phyloP scores from a whole-genome alignment of 129 eudicot species.

The Tanacetum coccineum region DNA sequence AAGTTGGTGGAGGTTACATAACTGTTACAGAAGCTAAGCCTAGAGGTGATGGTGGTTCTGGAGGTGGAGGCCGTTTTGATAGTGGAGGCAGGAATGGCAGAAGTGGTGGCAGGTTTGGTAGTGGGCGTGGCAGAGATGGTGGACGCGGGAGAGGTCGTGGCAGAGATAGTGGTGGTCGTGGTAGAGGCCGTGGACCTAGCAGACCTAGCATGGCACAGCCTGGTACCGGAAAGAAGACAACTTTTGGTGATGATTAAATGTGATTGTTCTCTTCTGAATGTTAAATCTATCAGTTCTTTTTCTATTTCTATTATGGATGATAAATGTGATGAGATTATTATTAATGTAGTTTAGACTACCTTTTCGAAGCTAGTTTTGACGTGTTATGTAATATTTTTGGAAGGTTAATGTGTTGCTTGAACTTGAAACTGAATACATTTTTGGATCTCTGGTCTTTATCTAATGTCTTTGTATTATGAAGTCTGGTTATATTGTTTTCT shows the following conservation, averaged over 20 bases:
- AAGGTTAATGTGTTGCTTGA: neutral
- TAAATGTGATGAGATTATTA: conserved; percentile 29
- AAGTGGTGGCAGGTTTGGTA: conserved; percentile 32
- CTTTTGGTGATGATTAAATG: conserved; percentile 48
- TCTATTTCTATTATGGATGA: conserved; percentile 5
- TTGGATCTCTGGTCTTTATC: neutral
- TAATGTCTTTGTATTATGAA: neutral
- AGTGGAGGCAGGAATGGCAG: conserved; percentile 22
- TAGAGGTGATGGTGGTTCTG: conserved; percentile 27
- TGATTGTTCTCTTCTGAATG: neutral
- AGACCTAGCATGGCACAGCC: conserved; percentile 50
- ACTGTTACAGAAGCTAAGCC: conserved; percentile 30
- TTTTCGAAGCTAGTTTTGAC: neutral
- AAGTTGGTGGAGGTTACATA: conserved; percentile 18
- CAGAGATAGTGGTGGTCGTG: conserved; percentile 39
- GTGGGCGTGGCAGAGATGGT: conserved; percentile 34
- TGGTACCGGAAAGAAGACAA: conserved; percentile 63
- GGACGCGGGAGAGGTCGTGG: conserved; percentile 37
- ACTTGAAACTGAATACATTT: conserved; percentile 2
- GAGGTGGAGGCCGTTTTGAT: conserved; percentile 26
- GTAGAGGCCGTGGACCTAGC: conserved; percentile 53
- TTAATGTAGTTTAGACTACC: conserved; percentile 18
- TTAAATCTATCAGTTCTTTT: conserved; percentile 5
- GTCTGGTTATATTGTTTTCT: neutral
- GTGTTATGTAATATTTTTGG: conserved; percentile 32